Percentiles rank a stretch among this genome's conserved stretches.
Conservation (phyloP, 331 rosid genomes). For the Telfairia occidentalis region DNA sequence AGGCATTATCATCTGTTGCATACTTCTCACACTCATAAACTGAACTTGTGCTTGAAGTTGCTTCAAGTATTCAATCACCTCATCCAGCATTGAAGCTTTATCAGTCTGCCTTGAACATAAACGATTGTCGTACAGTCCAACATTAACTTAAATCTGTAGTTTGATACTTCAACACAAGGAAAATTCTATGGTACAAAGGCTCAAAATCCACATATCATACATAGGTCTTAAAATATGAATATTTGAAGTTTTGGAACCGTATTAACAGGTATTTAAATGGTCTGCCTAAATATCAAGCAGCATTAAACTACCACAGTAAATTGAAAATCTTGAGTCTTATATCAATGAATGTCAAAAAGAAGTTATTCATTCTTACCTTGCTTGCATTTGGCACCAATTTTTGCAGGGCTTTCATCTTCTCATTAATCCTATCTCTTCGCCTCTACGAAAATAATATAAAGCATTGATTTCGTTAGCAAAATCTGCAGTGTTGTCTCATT, state of each 20-base stretch:
- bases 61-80: constrained; percentile 54
- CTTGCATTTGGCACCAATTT: constrained; percentile 66
- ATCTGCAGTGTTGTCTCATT: background rate
- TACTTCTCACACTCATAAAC: constrained; percentile 40
- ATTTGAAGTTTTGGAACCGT: background rate
- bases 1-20: constrained; percentile 48
- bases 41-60: constrained; percentile 63
- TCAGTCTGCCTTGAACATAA: constrained; percentile 34
- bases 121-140: background rate
- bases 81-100: constrained; percentile 70
- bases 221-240: background rate
- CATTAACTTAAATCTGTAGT: background rate
- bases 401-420: constrained; percentile 69
- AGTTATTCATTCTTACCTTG: constrained; percentile 36
- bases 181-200: background rate
- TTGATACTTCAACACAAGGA: background rate
- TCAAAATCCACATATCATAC: background rate
- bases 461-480: background rate
- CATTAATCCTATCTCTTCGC: constrained; percentile 59
- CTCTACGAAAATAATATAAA: constrained; percentile 24
- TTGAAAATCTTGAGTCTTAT: background rate
- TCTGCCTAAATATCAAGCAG: background rate
- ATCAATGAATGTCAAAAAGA: background rate
- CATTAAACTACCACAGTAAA: background rate
- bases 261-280: background rate